phyloP scores from a whole-genome alignment of 495 filamentous ascomycete genomes.

The Aspergillus sclerotiicarbonarius region DNA sequence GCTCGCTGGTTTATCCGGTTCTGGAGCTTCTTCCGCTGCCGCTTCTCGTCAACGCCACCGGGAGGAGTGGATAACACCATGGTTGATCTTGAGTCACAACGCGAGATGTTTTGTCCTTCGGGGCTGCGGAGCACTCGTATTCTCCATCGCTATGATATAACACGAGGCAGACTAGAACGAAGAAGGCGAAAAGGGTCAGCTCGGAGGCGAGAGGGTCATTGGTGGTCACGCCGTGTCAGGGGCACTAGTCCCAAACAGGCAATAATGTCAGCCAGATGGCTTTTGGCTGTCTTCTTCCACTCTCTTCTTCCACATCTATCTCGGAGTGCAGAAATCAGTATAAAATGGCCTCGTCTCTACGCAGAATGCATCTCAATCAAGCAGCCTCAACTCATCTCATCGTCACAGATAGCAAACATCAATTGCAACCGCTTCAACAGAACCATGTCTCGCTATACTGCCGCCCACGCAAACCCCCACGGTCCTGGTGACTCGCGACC shows the following conservation, averaged over 20 bases:
- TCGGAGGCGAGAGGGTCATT: background rate
- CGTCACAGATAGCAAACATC: background rate
- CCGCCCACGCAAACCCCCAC: conserved; percentile 32
- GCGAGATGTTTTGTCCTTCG: background rate
- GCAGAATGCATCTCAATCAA: background rate
- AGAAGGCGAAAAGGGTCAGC: background rate
- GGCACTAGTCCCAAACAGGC: background rate
- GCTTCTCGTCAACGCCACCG: conserved; percentile 2
- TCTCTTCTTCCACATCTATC: background rate
- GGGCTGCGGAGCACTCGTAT: background rate
- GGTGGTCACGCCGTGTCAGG: background rate
- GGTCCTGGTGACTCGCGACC: conserved; percentile 52
- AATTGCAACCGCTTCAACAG: background rate
- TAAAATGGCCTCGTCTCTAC: background rate
- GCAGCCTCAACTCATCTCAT: background rate
- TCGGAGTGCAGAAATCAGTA: background rate
- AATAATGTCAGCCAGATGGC: background rate
- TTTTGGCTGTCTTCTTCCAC: background rate
- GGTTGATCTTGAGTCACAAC: background rate
- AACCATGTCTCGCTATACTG: conserved; percentile 33
- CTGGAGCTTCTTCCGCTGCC: conserved; percentile 14
- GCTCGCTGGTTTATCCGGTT: conserved; percentile 17
- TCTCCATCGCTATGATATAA: background rate
- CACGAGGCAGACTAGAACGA: background rate
- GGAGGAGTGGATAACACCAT: background rate